Conservation (phyloP, 2,329 filamentous ascomycete genomes). For the Xylaria sp. region DNA sequence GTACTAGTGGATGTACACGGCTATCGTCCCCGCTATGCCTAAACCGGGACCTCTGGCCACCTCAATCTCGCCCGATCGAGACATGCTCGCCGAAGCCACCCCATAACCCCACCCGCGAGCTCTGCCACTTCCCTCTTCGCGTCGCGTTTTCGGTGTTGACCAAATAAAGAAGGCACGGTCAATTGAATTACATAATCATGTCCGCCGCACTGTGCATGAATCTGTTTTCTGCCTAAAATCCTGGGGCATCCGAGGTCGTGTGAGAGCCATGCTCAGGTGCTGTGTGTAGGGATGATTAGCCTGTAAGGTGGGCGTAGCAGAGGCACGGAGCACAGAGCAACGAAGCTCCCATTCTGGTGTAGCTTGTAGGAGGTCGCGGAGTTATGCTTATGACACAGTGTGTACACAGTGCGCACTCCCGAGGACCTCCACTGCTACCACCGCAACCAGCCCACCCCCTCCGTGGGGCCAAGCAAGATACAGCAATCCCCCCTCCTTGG, state of each 20-base stretch:
- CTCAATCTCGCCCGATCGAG: constrained; percentile 17
- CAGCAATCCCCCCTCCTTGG: constrained; percentile 14
- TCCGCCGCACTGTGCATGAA: constrained; percentile 6
- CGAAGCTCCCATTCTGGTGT: background rate
- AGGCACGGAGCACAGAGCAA: background rate
- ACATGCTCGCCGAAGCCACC: constrained; percentile 19
- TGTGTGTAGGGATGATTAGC: too few species aligned
- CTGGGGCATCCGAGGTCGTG: constrained; percentile 6
- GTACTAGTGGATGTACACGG: background rate
- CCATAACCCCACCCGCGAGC: constrained; percentile 12
- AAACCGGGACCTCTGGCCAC: constrained; percentile 13
- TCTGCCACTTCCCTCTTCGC: constrained; percentile 5
- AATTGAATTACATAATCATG: background rate
- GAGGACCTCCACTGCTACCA: constrained; percentile 1
- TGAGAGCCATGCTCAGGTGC: constrained; percentile 1
- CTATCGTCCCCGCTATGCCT: constrained; percentile 10
- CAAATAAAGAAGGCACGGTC: background rate
- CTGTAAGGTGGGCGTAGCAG: too few species aligned
- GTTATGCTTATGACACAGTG: background rate
- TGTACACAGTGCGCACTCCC: background rate
- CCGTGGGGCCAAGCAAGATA: constrained; percentile 16
- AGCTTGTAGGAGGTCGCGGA: background rate
- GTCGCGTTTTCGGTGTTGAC: background rate
- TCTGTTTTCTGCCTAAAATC: background rate
- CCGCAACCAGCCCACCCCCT: constrained; percentile 11